Evolutionary conservation across 495 filamentous ascomycete species (phyloP), one percentile per base, ranked within the genome.

Genomic region (Bacidia gigantensis): DNA sequence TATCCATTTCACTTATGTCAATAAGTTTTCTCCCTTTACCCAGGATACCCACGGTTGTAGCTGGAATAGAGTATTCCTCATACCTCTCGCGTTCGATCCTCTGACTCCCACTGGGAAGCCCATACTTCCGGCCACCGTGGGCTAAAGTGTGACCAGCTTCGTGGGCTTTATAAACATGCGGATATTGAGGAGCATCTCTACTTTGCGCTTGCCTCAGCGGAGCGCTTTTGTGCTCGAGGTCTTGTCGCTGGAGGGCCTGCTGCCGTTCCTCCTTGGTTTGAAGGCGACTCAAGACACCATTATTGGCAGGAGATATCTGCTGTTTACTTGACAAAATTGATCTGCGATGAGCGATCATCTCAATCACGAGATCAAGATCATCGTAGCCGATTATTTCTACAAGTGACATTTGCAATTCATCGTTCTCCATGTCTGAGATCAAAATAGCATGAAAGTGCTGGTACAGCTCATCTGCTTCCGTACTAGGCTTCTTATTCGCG

Each of bases 351-450:
- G 76, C 69, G 52, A 95, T 82, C 22, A 97, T 66, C 51, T 94
- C 84, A 53, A 86, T 85, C 29, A 97, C 78, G 51, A 96, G 77
- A 50, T 97, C 89, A 12, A 97, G 68, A 58, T 97, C 89, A 52
- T 89, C 86, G 60, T 86, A 96, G 0, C 92, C 92, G 47, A 97
- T 71, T 51, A 95, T 80, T 60, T 98, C 93, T 0, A 84, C 86
- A n/a, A 98, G 72, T 18, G 77, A 77, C 64, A 86, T 88, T 65
- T 97, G 92, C 7, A 97, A 67, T 58, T 89, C 86, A 20, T 89
- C 85, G 58, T 95, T 87, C 46, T 60, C 62, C 51, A 60, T 70
- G 59, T 84, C 78, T 22, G 83, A 79, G 3, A 72, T 76, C 47
- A 93, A 60, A 7, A 83, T 67, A 3, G 82, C 82, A 17, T 79